Percentiles rank a stretch among this genome's conserved stretches.
Evolutionary conservation across 805 yeast species (phyloP).

Genomic region (Saccharomyces kudriavzevii): DNA sequence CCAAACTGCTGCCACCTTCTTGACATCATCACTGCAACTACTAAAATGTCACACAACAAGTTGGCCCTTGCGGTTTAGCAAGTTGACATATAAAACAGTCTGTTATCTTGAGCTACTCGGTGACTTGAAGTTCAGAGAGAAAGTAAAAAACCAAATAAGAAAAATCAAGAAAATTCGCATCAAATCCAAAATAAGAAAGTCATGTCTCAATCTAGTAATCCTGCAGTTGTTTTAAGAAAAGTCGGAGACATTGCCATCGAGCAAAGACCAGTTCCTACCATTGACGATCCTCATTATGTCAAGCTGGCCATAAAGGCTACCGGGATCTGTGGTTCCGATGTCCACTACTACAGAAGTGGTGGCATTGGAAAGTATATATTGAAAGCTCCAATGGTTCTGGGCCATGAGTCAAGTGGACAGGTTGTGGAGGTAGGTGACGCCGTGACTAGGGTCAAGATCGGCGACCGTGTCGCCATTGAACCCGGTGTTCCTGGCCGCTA

Average conservation of each 20-base stretch:
- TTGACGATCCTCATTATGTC: constrained; percentile 59
- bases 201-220: too few species aligned
- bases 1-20: background rate
- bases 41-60: background rate
- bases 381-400: constrained; percentile 73
- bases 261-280: constrained; percentile 57
- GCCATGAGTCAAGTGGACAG: constrained; percentile 80
- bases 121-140: too few species aligned
- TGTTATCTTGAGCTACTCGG: too few species aligned
- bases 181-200: too few species aligned
- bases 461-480: constrained; percentile 83
- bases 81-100: too few species aligned
- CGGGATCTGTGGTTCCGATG: constrained; percentile 84
- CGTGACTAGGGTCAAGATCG: constrained; percentile 60
- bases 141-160: too few species aligned
- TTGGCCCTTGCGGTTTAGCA: background rate
- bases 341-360: constrained; percentile 76
- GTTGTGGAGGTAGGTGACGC: constrained; percentile 61
- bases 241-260: constrained; percentile 59
- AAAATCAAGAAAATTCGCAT: too few species aligned
- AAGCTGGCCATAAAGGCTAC: constrained; percentile 70
- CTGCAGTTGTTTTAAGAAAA: constrained; percentile 54
- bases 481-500: constrained; percentile 82
- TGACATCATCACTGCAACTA: background rate
- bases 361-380: constrained; percentile 70